Percentiles rank a stretch among this genome's conserved stretches.
These are phyloP conservation scores for Myxozyma monticola DNA, from an alignment of 805 yeast species.

Conservation along the genomic window DNA sequence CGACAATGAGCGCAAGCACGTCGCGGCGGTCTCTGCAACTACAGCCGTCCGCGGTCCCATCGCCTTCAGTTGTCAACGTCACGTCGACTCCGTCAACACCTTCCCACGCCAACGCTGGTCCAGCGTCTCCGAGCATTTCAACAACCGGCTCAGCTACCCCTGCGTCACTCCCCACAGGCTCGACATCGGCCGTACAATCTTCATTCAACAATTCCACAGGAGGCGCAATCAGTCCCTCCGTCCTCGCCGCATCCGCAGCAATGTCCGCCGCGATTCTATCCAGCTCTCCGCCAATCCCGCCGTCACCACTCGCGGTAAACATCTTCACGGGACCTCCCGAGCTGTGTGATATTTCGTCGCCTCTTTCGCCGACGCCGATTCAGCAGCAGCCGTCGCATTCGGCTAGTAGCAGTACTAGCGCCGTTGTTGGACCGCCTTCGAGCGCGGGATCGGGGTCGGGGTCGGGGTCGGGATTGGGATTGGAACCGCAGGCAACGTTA, in stretches of 20 bases:
- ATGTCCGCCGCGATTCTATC: constrained; percentile 15
- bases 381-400: constrained; percentile 1
- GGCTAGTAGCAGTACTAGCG: neutral
- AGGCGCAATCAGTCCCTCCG: constrained; percentile 9
- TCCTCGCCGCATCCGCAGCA: constrained; percentile 21
- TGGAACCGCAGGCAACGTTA: neutral
- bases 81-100: neutral
- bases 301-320: constrained; percentile 18
- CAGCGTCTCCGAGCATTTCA: neutral
- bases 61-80: neutral
- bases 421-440: neutral
- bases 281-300: constrained; percentile 21
- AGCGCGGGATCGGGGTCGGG: no score
- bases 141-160: no score
- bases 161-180: no score
- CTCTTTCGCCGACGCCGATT: constrained; percentile 25
- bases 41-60: neutral
- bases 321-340: constrained; percentile 8
- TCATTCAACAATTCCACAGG: neutral
- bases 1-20: neutral
- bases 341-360: constrained; percentile 19
- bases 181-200: no score
- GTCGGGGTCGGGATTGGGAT: neutral
- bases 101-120: no score
- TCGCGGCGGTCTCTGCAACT: no score